These are phyloP conservation scores for Penicillium capsulatum DNA, from an alignment of 2,329 filamentous ascomycete genomes.

Conservation along the genomic window DNA sequence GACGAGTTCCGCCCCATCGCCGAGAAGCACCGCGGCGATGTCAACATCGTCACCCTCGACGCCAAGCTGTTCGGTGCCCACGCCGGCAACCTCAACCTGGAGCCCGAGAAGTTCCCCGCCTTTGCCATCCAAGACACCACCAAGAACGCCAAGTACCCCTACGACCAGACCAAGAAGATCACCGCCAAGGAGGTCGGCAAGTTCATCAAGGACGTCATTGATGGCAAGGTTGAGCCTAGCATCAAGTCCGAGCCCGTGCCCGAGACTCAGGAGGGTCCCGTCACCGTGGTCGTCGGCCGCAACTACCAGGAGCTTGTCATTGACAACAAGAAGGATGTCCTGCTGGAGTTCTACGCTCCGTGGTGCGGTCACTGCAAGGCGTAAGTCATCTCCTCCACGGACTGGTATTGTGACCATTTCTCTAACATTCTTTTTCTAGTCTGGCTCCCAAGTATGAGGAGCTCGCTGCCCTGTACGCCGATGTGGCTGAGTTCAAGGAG, in stretches of 20 bases:
- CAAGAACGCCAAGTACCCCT: constrained; percentile 98
- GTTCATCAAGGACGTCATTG: constrained; percentile 80
- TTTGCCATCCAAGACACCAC: constrained; percentile 95
- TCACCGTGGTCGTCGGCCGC: constrained; percentile 85
- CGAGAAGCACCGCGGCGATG: constrained; percentile 83
- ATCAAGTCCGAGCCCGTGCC: constrained; percentile 98
- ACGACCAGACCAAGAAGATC: constrained; percentile 76
- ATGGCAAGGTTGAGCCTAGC: constrained; percentile 87
- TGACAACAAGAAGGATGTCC: constrained; percentile 91
- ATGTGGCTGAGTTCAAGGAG: constrained; percentile 47
- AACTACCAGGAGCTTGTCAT: constrained; percentile 89
- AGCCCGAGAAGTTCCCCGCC: constrained; percentile 88
- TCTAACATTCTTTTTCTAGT: constrained; percentile 26
- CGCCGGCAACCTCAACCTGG: constrained; percentile 94
- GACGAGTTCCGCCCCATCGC: constrained; percentile 79
- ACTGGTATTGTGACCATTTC: neutral
- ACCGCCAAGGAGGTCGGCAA: constrained; percentile 66
- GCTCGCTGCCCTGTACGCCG: constrained; percentile 55
- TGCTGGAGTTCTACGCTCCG: constrained; percentile 97
- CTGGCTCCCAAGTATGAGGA: constrained; percentile 66
- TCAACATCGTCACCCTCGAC: constrained; percentile 98
- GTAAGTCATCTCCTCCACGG: constrained; percentile 37
- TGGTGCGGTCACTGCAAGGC: constrained; percentile 70
- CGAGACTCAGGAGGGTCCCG: constrained; percentile 84
- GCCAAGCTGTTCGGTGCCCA: constrained; percentile 91